phyloP scores from a whole-genome alignment of 2,329 filamentous ascomycete species.

The Lasiodiplodia hormozganensis region DNA sequence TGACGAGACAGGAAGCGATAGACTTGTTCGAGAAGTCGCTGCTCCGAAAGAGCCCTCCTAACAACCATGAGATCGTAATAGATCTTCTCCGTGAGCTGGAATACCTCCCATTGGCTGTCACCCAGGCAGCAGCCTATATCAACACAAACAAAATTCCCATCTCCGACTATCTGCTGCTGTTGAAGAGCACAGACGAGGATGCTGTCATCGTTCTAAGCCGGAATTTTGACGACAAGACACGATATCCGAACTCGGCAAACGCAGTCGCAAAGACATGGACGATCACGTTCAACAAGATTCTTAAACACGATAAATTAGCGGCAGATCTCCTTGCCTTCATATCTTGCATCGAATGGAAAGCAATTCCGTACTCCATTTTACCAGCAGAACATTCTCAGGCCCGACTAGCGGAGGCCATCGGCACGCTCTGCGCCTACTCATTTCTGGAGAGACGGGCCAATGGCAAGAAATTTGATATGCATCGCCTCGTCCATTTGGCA shows the following conservation, averaged over 20 bases:
- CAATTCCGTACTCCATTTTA: slow-evolving; percentile 45
- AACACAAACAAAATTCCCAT: slow-evolving; percentile 36
- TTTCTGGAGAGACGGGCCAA: slow-evolving; percentile 36
- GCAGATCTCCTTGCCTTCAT: slow-evolving; percentile 46
- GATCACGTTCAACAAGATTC: slow-evolving; percentile 48
- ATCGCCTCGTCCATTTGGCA: slow-evolving; percentile 46
- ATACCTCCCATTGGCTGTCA: slow-evolving; percentile 32
- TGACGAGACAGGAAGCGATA: slow-evolving; percentile 29
- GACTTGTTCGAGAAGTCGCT: slow-evolving; percentile 31
- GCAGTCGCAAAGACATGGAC: slow-evolving; percentile 47
- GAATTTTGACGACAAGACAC: slow-evolving; percentile 42
- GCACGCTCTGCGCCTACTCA: slow-evolving; percentile 42
- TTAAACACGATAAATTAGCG: slow-evolving; percentile 40
- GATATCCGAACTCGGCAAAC: slow-evolving; percentile 41
- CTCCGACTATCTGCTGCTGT: slow-evolving; percentile 30
- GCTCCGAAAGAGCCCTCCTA: slow-evolving; percentile 18
- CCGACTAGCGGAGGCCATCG: slow-evolving; percentile 39
- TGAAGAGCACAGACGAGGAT: slow-evolving; percentile 37
- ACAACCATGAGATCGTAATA: slow-evolving; percentile 30
- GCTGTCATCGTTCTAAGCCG: slow-evolving; percentile 40
- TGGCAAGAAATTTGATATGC: slow-evolving; percentile 37
- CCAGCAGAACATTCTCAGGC: slow-evolving; percentile 33
- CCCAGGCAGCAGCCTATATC: slow-evolving; percentile 41
- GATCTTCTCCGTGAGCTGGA: slow-evolving; percentile 40
- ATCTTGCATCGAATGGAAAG: slow-evolving; percentile 29